These are phyloP conservation scores for Salvia sclarea DNA, from an alignment of 305 asterid genomes.

Conservation along the genomic window DNA sequence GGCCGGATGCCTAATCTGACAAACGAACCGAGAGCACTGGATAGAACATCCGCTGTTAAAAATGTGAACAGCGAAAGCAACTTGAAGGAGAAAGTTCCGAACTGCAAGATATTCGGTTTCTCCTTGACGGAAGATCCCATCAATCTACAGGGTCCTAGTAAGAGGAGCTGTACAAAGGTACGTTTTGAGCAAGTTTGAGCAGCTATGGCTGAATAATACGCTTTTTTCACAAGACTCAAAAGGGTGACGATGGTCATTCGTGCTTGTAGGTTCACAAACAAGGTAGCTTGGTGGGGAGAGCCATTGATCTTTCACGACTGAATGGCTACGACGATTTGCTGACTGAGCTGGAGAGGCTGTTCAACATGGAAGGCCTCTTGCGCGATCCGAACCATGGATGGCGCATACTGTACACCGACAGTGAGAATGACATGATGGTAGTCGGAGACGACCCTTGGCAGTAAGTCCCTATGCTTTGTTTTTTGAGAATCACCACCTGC, in stretches of 20 bases:
- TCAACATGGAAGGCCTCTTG: conserved; percentile 87
- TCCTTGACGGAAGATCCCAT: conserved; percentile 71
- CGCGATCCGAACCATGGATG: conserved; percentile 77
- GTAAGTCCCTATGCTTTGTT: conserved; percentile 53
- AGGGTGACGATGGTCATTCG: not conserved
- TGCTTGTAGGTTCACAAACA: conserved; percentile 84
- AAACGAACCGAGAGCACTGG: conserved; percentile 51
- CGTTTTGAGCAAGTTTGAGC: conserved; percentile 14
- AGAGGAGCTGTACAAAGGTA: conserved; percentile 96
- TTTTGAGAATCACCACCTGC: not conserved
- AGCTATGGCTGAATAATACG: conserved; percentile 7
- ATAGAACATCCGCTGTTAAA: conserved; percentile 44
- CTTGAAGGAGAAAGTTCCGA: conserved; percentile 48
- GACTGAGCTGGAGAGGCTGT: conserved; percentile 76
- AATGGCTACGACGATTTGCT: conserved; percentile 69
- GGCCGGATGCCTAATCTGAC: conserved; percentile 36
- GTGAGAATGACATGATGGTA: conserved; percentile 99
- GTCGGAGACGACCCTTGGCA: conserved; percentile 99
- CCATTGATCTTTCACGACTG: conserved; percentile 81
- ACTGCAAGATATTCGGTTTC: conserved; percentile 79
- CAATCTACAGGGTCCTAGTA: conserved; percentile 56
- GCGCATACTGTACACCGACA: conserved; percentile 89
- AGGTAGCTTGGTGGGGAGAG: conserved; percentile 94
- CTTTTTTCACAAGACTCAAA: conserved; percentile 18
- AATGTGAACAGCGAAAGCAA: conserved; percentile 41